phyloP scores from a whole-genome alignment of 2,329 filamentous ascomycete species.

The Leptosphaerulina australis region DNA sequence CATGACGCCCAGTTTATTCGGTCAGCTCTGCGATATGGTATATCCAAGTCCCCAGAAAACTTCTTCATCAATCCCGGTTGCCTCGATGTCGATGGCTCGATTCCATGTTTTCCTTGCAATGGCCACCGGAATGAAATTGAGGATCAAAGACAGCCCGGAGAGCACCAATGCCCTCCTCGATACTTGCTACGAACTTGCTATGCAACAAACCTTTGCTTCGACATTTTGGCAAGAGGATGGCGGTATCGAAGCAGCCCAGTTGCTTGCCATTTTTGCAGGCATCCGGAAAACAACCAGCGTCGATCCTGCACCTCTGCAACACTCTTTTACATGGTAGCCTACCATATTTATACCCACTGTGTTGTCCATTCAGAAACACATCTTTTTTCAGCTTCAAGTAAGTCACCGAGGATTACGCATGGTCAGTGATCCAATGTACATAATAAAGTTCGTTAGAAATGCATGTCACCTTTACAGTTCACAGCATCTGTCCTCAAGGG shows the following conservation, averaged over 20 bases:
- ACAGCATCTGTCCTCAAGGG: background rate
- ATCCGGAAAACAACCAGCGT: constrained; percentile 28
- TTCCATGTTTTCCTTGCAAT: constrained; percentile 48
- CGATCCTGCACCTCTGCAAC: constrained; percentile 33
- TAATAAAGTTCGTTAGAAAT: background rate
- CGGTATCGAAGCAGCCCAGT: constrained; percentile 40
- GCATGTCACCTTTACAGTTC: background rate
- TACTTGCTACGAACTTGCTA: constrained; percentile 45
- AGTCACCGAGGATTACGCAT: background rate
- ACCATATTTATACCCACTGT: background rate
- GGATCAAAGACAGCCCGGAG: constrained; percentile 39
- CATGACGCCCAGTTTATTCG: constrained; percentile 33
- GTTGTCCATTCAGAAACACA: background rate
- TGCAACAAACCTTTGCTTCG: constrained; percentile 39
- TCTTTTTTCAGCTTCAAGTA: background rate
- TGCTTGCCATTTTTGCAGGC: constrained; percentile 43
- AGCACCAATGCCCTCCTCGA: constrained; percentile 43
- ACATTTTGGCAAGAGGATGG: constrained; percentile 46
- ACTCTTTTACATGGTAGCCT: constrained; percentile 43
- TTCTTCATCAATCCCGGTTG: constrained; percentile 21
- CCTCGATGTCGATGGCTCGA: constrained; percentile 42
- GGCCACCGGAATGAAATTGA: constrained; percentile 46
- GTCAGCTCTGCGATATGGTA: constrained; percentile 41
- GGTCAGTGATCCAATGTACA: background rate
- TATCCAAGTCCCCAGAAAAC: constrained; percentile 39